Conservation (phyloP, 2,329 filamentous ascomycete species). For the Fusarium guadeloupense region DNA sequence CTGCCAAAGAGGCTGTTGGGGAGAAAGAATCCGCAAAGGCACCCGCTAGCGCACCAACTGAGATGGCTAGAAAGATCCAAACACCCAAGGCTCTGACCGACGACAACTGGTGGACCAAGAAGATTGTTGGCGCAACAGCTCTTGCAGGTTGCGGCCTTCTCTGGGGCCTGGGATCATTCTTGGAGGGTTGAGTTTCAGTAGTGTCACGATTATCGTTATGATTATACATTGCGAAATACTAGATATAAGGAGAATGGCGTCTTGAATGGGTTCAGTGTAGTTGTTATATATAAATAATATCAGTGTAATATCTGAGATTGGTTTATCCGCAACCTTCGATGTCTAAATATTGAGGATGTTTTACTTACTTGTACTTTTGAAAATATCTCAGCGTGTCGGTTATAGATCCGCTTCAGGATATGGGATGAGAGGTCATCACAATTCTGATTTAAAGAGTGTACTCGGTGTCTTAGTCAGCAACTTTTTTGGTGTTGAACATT, state of each 20-base stretch:
- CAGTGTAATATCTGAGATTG: neutral
- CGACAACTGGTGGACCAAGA: constrained; percentile 74
- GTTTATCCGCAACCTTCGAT: too few relatives aligned
- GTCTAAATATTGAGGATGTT: too few relatives aligned
- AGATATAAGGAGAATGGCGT: constrained; percentile 21
- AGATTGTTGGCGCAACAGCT: constrained; percentile 68
- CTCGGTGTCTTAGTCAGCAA: constrained; percentile 37
- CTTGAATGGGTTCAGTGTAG: neutral
- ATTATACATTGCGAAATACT: constrained; percentile 1
- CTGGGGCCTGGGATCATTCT: constrained; percentile 66
- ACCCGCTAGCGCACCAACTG: constrained; percentile 44
- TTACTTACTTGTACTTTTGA: neutral
- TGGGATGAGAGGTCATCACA: too few relatives aligned
- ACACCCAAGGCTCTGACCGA: constrained; percentile 69
- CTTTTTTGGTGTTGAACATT: constrained; percentile 31
- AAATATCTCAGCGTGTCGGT: neutral
- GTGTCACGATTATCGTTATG: neutral
- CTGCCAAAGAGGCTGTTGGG: constrained; percentile 45
- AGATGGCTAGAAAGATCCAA: constrained; percentile 44
- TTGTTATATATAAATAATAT: constrained; percentile 8
- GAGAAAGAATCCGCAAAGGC: constrained; percentile 41
- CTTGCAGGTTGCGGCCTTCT: constrained; percentile 68
- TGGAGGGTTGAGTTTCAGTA: constrained; percentile 49
- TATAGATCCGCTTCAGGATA: neutral
- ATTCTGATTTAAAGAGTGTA: neutral